Base-by-base conservation (phyloP, 2,329 filamentous ascomycete genomes). In the Exophiala viscosa region DNA sequence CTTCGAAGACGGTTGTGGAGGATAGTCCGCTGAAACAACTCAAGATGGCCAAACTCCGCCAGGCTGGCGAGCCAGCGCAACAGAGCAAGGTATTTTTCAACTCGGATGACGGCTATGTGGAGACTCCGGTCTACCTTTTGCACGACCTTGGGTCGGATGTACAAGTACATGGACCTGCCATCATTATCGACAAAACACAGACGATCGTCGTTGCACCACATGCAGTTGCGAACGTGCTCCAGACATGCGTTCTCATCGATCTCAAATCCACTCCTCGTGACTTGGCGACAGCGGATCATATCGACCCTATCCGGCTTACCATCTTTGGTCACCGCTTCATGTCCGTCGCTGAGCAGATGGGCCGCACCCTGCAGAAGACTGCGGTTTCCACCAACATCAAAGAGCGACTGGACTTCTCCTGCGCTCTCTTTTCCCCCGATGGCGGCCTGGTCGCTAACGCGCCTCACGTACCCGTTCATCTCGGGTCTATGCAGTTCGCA, bases 321-420 rank as follows among this genome's bases (percentile, higher is more conserved):
- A 87, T 92, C 53, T 91, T 92, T 60, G 86, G 85, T 1, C 87
- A 91, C 66, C 79, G 88, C 5, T 92, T 92, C 70, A 92, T 91
- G 87, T 84, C 85, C 4, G 90, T 91, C 61, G 88, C 88, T 1
- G 88, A 92, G 68, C 87, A 91, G 65, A 91, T 92, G 88, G 87
- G 88, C 1, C 76, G 85, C 48, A 84, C 86, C 10, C 70, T 91
- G 13, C 87, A 90, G 64, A 91, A 90, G 73, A 90, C 87, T 0
- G 87, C 84, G 65, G 85, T 90, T 50, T 87, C 82, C 63, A 89
- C 85, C 1, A 91, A 90, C 62, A 86, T 91, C 62, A 87, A 88
- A 65, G 86, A 89, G 64, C 82, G 88, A 4, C 77, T 92, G 1
- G 88, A 93, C 64, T 93, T 90, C 64, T 90, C 86, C 2, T 93